Evolutionary conservation across 2,329 filamentous ascomycete genomes (phyloP).

Genomic region (Pleochaeta shiraiana): DNA sequence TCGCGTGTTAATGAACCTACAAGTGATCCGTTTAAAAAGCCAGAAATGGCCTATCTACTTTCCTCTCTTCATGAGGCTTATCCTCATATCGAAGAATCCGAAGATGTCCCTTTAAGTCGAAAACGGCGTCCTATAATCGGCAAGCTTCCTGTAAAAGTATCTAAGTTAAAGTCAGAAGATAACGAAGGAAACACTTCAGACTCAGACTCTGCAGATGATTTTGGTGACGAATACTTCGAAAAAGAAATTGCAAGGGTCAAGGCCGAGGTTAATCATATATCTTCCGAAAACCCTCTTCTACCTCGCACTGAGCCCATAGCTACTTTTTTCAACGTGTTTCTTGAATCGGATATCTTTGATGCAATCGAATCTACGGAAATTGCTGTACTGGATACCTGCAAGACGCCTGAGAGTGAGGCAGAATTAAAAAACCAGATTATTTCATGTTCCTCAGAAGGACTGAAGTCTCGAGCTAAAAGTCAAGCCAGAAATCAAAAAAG

Average conservation of each 20-base stretch:
- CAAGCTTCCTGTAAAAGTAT: constrained; percentile 7
- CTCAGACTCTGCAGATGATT: constrained; percentile 17
- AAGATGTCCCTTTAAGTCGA: constrained; percentile 6
- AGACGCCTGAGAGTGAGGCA: constrained; percentile 6
- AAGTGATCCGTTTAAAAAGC: background rate
- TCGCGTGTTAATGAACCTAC: background rate
- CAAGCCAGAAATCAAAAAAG: background rate
- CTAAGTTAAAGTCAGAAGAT: background rate
- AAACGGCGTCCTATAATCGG: constrained; percentile 8
- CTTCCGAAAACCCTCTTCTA: constrained; percentile 10
- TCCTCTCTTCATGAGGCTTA: background rate
- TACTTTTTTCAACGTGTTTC: constrained; percentile 10
- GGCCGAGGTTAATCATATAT: constrained; percentile 9
- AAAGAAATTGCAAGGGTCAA: constrained; percentile 15
- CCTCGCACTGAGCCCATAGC: constrained; percentile 6
- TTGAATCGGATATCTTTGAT: constrained; percentile 8
- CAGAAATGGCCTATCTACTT: background rate
- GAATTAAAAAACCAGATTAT: too few relatives aligned
- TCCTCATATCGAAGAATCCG: background rate
- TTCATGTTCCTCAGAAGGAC: background rate
- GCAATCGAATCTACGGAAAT: constrained; percentile 5
- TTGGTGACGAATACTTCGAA: constrained; percentile 17
- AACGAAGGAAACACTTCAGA: constrained; percentile 11
- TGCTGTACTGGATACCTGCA: constrained; percentile 6
- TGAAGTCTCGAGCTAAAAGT: background rate